Evolutionary conservation across 2,329 filamentous ascomycete species (phyloP), one percentile per base, ranked within the genome.

Genomic region (Cladophialophora bantiana): DNA sequence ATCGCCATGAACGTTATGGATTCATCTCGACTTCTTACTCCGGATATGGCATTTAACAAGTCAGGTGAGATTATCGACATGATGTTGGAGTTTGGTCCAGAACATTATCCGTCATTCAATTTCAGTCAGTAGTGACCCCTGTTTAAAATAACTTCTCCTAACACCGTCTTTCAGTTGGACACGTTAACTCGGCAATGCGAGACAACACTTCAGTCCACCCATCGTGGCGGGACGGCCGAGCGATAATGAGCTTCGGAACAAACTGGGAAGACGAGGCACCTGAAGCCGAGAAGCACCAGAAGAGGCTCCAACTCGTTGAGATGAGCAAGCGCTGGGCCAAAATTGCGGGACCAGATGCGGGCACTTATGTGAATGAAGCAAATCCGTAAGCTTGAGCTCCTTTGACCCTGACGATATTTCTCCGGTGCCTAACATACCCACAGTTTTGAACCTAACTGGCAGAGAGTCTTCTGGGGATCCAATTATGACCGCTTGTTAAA

Each of bases 401-500:
- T 20, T 20, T 45, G 6, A 5, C 15, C 42, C 40, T 57, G 26
- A 42, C n/a, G 13, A 58, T 10, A 26, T 2, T 35, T 35, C n/a
- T n/a, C 31, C 4, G 40, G 15, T 50, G 20, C 31, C 32, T 59
- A 32, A n/a, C 4, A 31, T 31, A 18, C 18, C 13, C 2, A 48
- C 40, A 75, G 72, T 6, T 74, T 74, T 55, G 75, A 78, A 64
- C 75, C 72, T 4, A 70, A 77, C 52, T 75, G 73, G 67, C 66
- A 76, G 60, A 64, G 73, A 35, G 74, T 71, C 2, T 77, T 76
- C 52, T 77, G 70, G 64, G 72, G 75, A 0, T 50, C 55, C 12
- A 84, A 85, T 54, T 85, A 85, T 68, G 71, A 77, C 13, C 76
- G 77, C 1, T 73, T 86, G 3, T 69, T 82, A 0, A 54, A 72